Base-by-base conservation (phyloP, 148 eudicot species). In the Dianthus caryophyllus region DNA sequence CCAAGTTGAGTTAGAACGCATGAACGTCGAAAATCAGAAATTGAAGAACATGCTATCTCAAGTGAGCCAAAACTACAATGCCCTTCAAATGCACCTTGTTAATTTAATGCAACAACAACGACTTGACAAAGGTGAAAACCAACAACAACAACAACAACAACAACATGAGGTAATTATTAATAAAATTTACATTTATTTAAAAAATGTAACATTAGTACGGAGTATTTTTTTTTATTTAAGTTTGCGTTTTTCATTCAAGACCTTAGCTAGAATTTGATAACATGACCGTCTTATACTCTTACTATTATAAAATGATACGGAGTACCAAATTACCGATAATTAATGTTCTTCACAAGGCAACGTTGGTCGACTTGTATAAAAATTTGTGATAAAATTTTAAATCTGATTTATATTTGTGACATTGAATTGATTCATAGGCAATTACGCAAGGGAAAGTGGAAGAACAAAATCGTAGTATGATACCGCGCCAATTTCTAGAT, bases 21-120 rank as follows among this genome's bases (percentile, higher is more conserved):
- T 88, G 83, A 86, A 84, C 47, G 48, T 66, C 0, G 98, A 93
- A 67, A 93, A 93, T 56, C 82, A 84, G 41, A 84, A 78, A 82
- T 67, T 93, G 57, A 93, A 69, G 73, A 80, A 51, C 64, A 83
- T 82, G 86, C 54, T 89, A 9, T 33, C 53, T 53, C 88, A 93
- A 56, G 84, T 85, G 2, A 85, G 69, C 78, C 83, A 73, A 60
- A 80, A 74, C 66, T 87, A 86, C 79, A 55, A 38, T 27, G 41
- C 78, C 21, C 85, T 93, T 0, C 89, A 89, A 73, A 48, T 73
- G 72, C 96, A 87, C 30, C 38, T 87, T 1, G 43, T 71, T 11
- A n/a, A 78, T 6, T 14, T 80, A 30, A 93, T 80, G 79, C 87
- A 85, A 53, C 86, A 41, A 41, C 86, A 85, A 58, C 85, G 68